These are phyloP conservation scores for Thalassiosira delicatula DNA, from an alignment of 352 stramenopile genomes.

Conservation along the genomic window DNA sequence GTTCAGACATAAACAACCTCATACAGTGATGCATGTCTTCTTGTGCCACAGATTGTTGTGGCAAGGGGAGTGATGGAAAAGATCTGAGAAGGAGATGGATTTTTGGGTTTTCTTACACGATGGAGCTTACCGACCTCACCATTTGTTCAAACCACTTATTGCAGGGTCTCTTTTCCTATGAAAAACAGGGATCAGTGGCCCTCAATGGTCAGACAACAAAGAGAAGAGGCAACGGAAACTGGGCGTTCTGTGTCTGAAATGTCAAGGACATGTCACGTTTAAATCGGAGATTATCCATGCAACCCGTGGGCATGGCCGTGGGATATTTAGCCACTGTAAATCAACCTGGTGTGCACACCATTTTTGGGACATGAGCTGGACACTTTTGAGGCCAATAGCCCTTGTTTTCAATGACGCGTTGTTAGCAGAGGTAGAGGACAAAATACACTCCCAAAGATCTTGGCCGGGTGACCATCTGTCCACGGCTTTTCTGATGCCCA, in stretches of 20 bases:
- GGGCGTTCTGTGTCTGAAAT: slow-evolving; percentile 9
- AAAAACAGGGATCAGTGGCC: slow-evolving; percentile 25
- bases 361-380: not conserved
- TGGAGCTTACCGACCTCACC: slow-evolving; percentile 24
- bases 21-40: slow-evolving; percentile 20
- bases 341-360: not conserved
- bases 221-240: slow-evolving; percentile 1
- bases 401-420: not conserved
- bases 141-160: slow-evolving; percentile 23
- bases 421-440: slow-evolving; percentile 9
- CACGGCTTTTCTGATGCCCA: slow-evolving; percentile 19
- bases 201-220: slow-evolving; percentile 17
- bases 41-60: slow-evolving; percentile 30
- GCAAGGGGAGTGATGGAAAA: slow-evolving; percentile 25
- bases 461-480: slow-evolving; percentile 23
- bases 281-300: slow-evolving; percentile 3
- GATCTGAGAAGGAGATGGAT: slow-evolving; percentile 48
- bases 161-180: slow-evolving; percentile 22
- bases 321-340: not conserved
- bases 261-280: slow-evolving; percentile 3
- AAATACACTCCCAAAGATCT: slow-evolving; percentile 5
- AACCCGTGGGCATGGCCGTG: not conserved
- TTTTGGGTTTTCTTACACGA: slow-evolving; percentile 35
- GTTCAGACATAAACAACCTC: slow-evolving; percentile 13
- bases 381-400: not conserved